phyloP scores from a whole-genome alignment of 2,329 filamentous ascomycete species.

The Drechmeria coniospora region DNA sequence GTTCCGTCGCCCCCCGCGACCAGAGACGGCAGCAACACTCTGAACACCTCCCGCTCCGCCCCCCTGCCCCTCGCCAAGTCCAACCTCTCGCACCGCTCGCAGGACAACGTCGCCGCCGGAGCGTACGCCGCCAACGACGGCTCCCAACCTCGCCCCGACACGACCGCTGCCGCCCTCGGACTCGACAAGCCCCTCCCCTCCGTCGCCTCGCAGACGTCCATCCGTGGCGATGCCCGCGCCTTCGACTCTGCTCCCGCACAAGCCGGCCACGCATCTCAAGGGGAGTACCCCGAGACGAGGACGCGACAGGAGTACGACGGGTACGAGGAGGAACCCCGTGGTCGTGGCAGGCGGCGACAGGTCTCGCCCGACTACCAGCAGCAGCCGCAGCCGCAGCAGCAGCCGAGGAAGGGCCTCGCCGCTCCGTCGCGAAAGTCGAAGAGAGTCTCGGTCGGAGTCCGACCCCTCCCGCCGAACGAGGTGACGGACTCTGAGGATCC shows the following conservation, averaged over 20 bases:
- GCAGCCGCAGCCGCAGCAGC: conserved; percentile 13
- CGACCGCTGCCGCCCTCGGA: conserved; percentile 16
- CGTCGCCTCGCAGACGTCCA: conserved; percentile 10
- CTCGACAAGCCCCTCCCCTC: conserved; percentile 21
- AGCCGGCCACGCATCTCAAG: conserved; percentile 4
- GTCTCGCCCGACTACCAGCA: conserved; percentile 9
- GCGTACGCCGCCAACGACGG: conserved; percentile 7
- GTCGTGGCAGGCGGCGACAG: conserved; percentile 18
- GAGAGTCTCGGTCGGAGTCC: conserved; percentile 55
- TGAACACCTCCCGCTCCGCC: too few species aligned
- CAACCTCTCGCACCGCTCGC: too few species aligned
- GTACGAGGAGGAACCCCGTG: conserved; percentile 16
- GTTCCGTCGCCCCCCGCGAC: conserved; percentile 15
- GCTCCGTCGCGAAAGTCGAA: conserved; percentile 40
- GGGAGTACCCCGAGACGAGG: conserved; percentile 12
- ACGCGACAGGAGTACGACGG: conserved; percentile 19
- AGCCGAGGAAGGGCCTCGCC: conserved; percentile 31
- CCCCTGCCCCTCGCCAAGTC: too few species aligned
- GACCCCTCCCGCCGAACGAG: conserved; percentile 78
- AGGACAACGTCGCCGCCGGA: conserved; percentile 6
- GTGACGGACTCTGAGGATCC: conserved; percentile 70
- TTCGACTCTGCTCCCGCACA: conserved; percentile 2
- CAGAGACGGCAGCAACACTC: too few species aligned
- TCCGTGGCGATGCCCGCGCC: conserved; percentile 4
- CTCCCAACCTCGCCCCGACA: conserved; percentile 13